Percentiles rank a stretch among this genome's conserved stretches.
These are phyloP conservation scores for Medicago truncatula DNA, from an alignment of 306 rosid genomes.

Conservation along the genomic window MtrunA17r5.0-ANR NC_053044.1:37056001-37056500, in stretches of 20 bases:
- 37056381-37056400: constrained; percentile 58
- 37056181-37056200: constrained; percentile 64
- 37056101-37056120: constrained; percentile 43
- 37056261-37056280: constrained; percentile 60
- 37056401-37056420: constrained; percentile 64
- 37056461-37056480: constrained; percentile 68
- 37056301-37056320: constrained; percentile 43
- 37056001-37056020: constrained; percentile 82
- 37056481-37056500: constrained; percentile 64
- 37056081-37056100: constrained; percentile 58
- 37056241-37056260: constrained; percentile 50
- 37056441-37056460: constrained; percentile 73
- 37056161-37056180: constrained; percentile 54
- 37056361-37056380: constrained; percentile 71
- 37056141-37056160: constrained; percentile 63
- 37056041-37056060: constrained; percentile 56
- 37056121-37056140: constrained; percentile 69
- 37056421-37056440: constrained; percentile 75
- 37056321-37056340: constrained; percentile 50
- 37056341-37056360: constrained; percentile 57
- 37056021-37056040: constrained; percentile 70
- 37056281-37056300: constrained; percentile 57
- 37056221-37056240: constrained; percentile 63
- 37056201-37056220: constrained; percentile 68
- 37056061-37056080: constrained; percentile 60